Evolutionary conservation across 1,139 yeast species (phyloP).

Genomic region (Suhomyces kunorum): DNA sequence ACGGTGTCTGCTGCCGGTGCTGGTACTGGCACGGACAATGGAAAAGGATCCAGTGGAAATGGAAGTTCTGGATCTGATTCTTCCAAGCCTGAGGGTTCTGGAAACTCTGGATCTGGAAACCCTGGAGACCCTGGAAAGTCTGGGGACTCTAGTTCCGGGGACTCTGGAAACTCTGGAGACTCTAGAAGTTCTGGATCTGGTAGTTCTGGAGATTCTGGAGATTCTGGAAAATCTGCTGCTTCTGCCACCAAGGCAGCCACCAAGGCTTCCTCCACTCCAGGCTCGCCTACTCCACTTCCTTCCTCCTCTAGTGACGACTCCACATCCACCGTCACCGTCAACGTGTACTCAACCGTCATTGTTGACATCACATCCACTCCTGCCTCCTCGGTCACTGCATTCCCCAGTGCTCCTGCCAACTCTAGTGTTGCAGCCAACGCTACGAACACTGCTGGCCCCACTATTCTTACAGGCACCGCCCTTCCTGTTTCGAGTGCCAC

Average conservation of each 20-base stretch:
- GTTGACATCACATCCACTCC: neutral
- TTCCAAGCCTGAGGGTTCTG: too few species aligned
- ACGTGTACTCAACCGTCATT: neutral
- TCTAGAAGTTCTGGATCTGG: too few species aligned
- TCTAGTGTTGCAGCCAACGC: neutral
- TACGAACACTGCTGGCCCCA: constrained; percentile 1
- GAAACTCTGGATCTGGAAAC: too few species aligned
- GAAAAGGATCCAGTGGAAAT: too few species aligned
- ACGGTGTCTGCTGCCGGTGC: too few species aligned
- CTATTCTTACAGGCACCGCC: neutral
- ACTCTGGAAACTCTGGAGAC: too few species aligned
- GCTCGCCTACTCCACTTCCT: neutral
- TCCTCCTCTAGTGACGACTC: neutral
- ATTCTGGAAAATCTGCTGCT: neutral
- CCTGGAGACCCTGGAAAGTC: too few species aligned
- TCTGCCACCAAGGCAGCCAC: neutral
- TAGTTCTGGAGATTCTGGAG: too few species aligned
- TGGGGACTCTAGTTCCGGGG: too few species aligned
- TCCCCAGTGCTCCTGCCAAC: neutral
- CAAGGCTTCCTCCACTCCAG: neutral
- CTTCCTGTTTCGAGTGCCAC: neutral
- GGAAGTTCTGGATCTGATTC: too few species aligned
- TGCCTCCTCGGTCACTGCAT: neutral
- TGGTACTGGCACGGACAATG: too few species aligned
- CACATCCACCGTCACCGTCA: neutral